phyloP scores from a whole-genome alignment of 768 basidiomycete genomes.

The Auriscalpium orientale region DNA sequence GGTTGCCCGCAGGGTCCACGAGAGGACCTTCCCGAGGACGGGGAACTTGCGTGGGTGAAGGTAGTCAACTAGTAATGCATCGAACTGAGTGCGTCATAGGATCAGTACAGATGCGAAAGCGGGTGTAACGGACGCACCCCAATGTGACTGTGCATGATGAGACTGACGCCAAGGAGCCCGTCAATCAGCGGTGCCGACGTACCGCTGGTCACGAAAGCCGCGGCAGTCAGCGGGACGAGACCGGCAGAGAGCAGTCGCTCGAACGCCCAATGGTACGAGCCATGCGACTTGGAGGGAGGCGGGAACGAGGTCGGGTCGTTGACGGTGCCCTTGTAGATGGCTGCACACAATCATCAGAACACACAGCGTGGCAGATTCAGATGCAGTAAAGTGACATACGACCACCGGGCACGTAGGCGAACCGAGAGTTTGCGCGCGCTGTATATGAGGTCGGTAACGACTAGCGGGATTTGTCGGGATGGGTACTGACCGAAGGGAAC shows the following conservation, averaged over 20 bases:
- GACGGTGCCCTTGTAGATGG: constrained; percentile 84
- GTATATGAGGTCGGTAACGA: neutral
- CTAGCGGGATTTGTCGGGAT: neutral
- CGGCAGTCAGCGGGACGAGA: constrained; percentile 82
- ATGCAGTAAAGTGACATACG: constrained; percentile 38
- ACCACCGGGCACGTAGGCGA: constrained; percentile 58
- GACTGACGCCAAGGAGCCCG: constrained; percentile 76
- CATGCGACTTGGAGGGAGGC: constrained; percentile 67
- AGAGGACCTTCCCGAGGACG: constrained; percentile 53
- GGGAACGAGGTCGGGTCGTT: constrained; percentile 95
- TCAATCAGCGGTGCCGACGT: constrained; percentile 81
- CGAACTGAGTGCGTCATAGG: constrained; percentile 45
- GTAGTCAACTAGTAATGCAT: constrained; percentile 77
- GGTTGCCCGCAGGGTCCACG: constrained; percentile 71
- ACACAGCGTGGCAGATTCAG: neutral
- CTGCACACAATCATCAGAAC: constrained; percentile 28
- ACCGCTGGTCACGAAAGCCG: constrained; percentile 74
- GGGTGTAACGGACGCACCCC: constrained; percentile 50
- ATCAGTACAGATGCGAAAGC: neutral
- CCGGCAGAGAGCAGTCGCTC: constrained; percentile 86
- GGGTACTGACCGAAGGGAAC: neutral
- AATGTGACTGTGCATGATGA: constrained; percentile 94
- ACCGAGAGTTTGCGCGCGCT: constrained; percentile 10
- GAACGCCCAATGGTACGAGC: constrained; percentile 90
- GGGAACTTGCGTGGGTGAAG: constrained; percentile 92